Evolutionary conservation across 1,139 yeast genomes (phyloP), one percentile per base, ranked within the genome.

Genomic region (Spencermartinsiella ligniputridi): DNA sequence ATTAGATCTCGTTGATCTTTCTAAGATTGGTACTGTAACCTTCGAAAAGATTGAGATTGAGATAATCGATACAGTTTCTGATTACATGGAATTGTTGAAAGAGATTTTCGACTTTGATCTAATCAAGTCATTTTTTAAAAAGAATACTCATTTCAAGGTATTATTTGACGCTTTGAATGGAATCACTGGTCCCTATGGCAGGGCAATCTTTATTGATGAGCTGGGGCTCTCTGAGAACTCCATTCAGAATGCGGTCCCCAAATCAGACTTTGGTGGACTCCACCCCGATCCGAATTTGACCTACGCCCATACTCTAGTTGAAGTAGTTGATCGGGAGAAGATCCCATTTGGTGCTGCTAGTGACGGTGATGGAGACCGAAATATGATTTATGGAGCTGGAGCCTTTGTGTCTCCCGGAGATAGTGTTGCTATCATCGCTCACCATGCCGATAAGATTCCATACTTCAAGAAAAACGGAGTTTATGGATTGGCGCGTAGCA

Each of bases 221-320:
- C 76, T 92, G 52, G 96, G 95, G 0, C 71, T 94, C 53, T 79
- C 90, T 1, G 71, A 68, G 46, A 66, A 76, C 3, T 75, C 85
- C 2, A 74, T 92, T 48, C 97, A 92, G 68, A 88, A 92, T 68
- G 82, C 70, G 59, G 67, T 60, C 32, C 96, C 97, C 33, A 67
- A 75, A 60, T 87, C 90, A 11, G 98, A 92, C 67, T 92, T 92
- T 61, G 98, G 98, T 50, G 98, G 98, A 1, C 75, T 90, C 57
- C 98, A 92, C 66, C 98, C 98, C 15, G 98, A 92, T 68, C 98
- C 98, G 53, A 92, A 92, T 68, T 77, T 92, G 66, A 90, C 97
- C 15, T 94, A 94, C 62, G 98, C 98, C 11, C 80, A 78, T 53
- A 79, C 95, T 12, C 74, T 92, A 53, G 98, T 92, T 22, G 85